Evolutionary conservation across 208 protist genomes (phyloP).

Genomic region (Hexamita inflata): DNA sequence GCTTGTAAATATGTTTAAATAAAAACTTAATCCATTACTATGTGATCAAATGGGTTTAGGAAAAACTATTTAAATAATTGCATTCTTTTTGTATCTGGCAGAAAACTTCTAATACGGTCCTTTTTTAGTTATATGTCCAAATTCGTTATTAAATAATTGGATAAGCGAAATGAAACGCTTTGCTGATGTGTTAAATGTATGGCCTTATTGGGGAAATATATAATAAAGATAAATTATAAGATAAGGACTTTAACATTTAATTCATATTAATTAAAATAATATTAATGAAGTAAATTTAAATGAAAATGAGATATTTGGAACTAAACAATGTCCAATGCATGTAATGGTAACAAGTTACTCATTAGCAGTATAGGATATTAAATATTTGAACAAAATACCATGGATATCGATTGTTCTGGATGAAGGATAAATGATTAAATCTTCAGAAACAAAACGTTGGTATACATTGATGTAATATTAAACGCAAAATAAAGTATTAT

Average conservation of each 20-base stretch:
- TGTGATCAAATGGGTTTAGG: neutral
- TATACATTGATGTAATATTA: constrained; percentile 49
- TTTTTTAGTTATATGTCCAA: constrained; percentile 5
- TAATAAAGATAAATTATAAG: neutral
- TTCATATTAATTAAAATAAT: too few relatives aligned
- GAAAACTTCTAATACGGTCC: neutral
- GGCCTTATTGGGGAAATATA: constrained; percentile 20
- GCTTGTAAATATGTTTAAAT: neutral
- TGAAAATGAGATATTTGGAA: too few relatives aligned
- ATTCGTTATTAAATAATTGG: constrained; percentile 16
- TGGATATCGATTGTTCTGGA: constrained; percentile 62
- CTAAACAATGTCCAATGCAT: constrained; percentile 54
- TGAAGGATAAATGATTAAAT: constrained; percentile 69
- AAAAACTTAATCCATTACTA: neutral
- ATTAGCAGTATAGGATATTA: constrained; percentile 48
- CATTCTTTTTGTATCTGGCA: constrained; percentile 6
- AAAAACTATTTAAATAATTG: constrained; percentile 2
- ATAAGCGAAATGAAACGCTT: constrained; percentile 9
- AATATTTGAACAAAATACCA: constrained; percentile 40
- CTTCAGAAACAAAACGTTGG: constrained; percentile 54
- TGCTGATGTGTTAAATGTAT: neutral
- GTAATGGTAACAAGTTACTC: constrained; percentile 68
- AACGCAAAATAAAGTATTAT: constrained; percentile 48
- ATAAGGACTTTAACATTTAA: neutral
- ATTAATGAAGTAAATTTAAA: too few relatives aligned